Conservation (phyloP, 2,329 filamentous ascomycete genomes). For the Fusarium anguioides region DNA sequence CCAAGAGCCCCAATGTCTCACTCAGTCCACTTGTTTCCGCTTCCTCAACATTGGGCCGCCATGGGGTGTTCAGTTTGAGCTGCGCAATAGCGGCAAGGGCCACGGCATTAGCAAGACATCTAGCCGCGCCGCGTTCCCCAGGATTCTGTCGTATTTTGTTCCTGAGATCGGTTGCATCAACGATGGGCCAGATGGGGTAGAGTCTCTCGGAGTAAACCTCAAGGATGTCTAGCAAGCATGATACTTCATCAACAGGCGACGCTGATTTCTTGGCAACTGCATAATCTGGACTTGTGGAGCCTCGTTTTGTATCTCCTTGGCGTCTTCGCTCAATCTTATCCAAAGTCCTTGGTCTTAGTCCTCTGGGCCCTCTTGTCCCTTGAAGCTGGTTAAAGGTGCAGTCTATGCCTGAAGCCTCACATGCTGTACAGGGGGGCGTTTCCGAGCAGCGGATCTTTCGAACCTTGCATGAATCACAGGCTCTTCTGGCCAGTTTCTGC, state of each 20-base stretch:
- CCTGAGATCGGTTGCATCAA: conserved; percentile 57
- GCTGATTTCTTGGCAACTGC: conserved; percentile 10
- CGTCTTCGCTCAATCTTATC: conserved; percentile 52
- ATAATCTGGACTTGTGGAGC: conserved; percentile 11
- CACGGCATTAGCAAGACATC: conserved; percentile 58
- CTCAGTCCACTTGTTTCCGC: conserved; percentile 45
- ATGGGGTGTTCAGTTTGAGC: conserved; percentile 54
- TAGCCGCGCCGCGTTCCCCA: conserved; percentile 48
- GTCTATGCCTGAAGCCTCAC: conserved; percentile 56
- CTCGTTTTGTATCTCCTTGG: conserved; percentile 19
- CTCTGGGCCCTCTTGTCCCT: conserved; percentile 58
- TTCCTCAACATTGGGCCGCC: conserved; percentile 43
- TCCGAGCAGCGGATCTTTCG: conserved; percentile 64
- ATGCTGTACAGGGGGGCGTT: conserved; percentile 58
- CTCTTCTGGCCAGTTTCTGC: conserved; percentile 46
- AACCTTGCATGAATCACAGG: conserved; percentile 64
- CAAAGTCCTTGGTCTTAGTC: conserved; percentile 58
- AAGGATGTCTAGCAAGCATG: conserved; percentile 47
- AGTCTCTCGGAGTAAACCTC: conserved; percentile 62
- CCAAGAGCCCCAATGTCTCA: conserved; percentile 50
- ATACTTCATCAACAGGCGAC: conserved; percentile 38
- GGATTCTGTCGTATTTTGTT: conserved; percentile 49
- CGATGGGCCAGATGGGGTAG: conserved; percentile 64
- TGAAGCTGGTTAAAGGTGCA: conserved; percentile 62
- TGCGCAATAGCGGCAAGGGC: conserved; percentile 62